Evolutionary conservation across 1,284 basidiomycete species (phyloP).

Genomic region (Cutaneotrichosporon sp.): DNA sequence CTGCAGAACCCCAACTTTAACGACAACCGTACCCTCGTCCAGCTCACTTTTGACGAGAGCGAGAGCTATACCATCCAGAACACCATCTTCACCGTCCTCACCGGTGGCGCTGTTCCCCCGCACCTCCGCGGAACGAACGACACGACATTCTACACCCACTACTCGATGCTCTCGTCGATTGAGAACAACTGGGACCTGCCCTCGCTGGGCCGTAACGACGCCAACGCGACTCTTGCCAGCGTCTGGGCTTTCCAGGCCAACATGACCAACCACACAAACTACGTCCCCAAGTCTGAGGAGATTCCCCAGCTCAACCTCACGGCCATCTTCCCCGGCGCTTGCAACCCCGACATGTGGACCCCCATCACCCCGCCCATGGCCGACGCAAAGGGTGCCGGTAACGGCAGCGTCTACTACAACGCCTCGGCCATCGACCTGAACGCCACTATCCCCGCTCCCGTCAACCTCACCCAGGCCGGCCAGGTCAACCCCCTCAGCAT

Average conservation of each 20-base stretch:
- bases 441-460: conserved; percentile 11
- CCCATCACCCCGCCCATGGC: conserved; percentile 38
- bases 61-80: conserved; percentile 49
- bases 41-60: conserved; percentile 59
- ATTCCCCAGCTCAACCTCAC: conserved; percentile 41
- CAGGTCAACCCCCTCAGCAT: conserved; percentile 21
- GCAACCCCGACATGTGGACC: conserved; percentile 27
- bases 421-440: conserved; percentile 6
- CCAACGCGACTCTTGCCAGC: conserved; percentile 47
- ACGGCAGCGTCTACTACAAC: conserved; percentile 30
- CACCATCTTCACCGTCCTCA: conserved; percentile 48
- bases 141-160: conserved; percentile 60
- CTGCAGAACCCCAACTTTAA: conserved; percentile 54
- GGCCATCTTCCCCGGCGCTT: conserved; percentile 35
- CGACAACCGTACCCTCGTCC: conserved; percentile 54
- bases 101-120: conserved; percentile 55
- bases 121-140: conserved; percentile 51
- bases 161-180: conserved; percentile 58
- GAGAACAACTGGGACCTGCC: conserved; percentile 62
- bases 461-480: conserved; percentile 27
- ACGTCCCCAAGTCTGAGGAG: conserved; percentile 24
- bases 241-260: conserved; percentile 39
- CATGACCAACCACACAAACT: conserved; percentile 27
- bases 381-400: conserved; percentile 36
- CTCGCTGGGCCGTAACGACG: conserved; percentile 57